These are phyloP conservation scores for Tetracentron sinense DNA, from an alignment of 164 flowering plant species.

Conservation along the genomic window DNA sequence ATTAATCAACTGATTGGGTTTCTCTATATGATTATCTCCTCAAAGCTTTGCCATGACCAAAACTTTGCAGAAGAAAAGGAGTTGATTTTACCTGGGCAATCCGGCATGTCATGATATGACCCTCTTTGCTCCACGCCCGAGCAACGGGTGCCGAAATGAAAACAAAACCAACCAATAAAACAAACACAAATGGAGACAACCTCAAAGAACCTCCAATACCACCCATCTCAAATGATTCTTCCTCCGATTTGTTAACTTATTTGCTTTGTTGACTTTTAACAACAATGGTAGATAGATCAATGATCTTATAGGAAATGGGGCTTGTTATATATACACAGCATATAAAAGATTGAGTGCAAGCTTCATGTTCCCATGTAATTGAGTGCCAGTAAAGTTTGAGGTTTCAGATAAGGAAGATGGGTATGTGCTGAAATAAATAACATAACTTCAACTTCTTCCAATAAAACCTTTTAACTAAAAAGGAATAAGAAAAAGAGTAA, in stretches of 20 bases:
- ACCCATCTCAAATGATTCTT: constrained; percentile 6
- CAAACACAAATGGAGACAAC: constrained; percentile 13
- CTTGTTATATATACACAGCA: constrained; percentile 2
- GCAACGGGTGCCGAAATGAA: constrained; percentile 28
- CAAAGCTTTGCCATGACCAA: background rate
- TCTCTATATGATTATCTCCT: no score
- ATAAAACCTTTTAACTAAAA: no score
- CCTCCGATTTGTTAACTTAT: background rate
- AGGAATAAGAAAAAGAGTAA: background rate
- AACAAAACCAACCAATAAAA: constrained; percentile 29
- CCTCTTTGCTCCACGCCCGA: constrained; percentile 95
- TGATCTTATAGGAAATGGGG: background rate
- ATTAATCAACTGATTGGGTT: no score
- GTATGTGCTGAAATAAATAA: constrained; percentile 23
- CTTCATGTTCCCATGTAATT: constrained; percentile 15
- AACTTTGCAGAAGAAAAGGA: background rate
- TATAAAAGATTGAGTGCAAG: constrained; percentile 47
- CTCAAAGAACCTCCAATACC: constrained; percentile 7
- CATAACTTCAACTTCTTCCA: background rate
- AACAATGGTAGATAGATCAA: background rate
- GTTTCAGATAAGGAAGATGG: constrained; percentile 12
- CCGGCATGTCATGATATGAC: constrained; percentile 81
- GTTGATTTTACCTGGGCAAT: constrained; percentile 74
- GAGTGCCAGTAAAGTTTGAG: constrained; percentile 25
- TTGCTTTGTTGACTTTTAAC: background rate